Evolutionary conservation across 2,329 filamentous ascomycete genomes (phyloP), one percentile per base, ranked within the genome.

Genomic region (Neonectria punicea): DNA sequence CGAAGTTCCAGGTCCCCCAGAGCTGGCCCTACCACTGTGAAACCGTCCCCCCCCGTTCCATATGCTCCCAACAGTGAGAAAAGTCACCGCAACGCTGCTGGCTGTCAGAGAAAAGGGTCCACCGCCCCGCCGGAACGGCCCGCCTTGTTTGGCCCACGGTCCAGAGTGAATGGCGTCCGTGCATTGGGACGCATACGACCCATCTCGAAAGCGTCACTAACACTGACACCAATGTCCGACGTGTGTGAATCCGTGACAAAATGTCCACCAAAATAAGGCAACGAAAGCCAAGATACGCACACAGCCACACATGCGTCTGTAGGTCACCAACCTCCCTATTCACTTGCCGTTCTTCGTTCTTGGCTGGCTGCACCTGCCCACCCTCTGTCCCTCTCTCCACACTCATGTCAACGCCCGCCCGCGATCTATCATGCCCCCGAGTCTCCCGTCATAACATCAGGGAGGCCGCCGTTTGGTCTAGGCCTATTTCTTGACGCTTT

Each of bases 81-180:
- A 25, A 6, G 25, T 34, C 34, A 43, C 34, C 13, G 39, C 53
- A 16, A 16, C 53, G 30, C 18, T 3, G 44, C 22, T 11, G n/a
- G 44, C 32, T 11, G n/a, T 25, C 50, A 22, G 36, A 30, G 11
- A 34, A 43, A 39, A n/a, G 49, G 56, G 44, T 56, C 61, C 61
- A 59, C 61, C 18, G 67, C 61, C 62, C 70, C 67, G 66, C 67
- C 69, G 71, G 71, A 67, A 70, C 71, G 71, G 71, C 63, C 70
- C 71, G 71, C 69, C 60, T 55, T 55, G 61, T 64, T 64, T 59
- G 30, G 61, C 30, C 47, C 28, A 50, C n/a, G 14, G 16, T 16
- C 28, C 10, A 20, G 25, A 50, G 47, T 34, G 47, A 50, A 50
- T 50, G 47, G 47, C 14, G n/a, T 50, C 22, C 30, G 39, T 18